Percentiles rank a stretch among this genome's conserved stretches.
Evolutionary conservation across 228 moss, liverwort and hornwort species (phyloP).

Genomic region (Sphagnum fallax): DNA sequence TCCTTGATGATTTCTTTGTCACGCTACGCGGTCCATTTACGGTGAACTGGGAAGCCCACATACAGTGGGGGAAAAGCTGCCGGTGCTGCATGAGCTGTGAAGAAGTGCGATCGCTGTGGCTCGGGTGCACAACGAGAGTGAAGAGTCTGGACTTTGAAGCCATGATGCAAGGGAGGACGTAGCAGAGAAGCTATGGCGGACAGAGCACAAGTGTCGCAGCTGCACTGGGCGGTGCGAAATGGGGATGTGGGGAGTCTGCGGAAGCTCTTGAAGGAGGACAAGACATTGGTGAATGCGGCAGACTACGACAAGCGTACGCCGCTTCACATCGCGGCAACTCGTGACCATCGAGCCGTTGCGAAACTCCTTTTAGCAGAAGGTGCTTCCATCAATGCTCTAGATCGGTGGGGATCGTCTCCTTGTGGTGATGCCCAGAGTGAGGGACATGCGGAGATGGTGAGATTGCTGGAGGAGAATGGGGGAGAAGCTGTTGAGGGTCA

Average conservation of each 20-base stretch:
- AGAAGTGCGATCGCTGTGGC: no score
- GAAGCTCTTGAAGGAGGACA: constrained; percentile 36
- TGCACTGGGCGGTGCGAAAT: constrained; percentile 46
- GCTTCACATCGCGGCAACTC: constrained; percentile 67
- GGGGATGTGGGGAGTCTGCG: constrained; percentile 37
- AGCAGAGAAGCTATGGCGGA: constrained; percentile 11
- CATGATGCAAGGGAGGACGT: no score
- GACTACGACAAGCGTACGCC: constrained; percentile 85
- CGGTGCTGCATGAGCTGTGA: no score
- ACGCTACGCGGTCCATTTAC: no score
- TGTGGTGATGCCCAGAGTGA: constrained; percentile 47
- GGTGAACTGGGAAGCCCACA: no score
- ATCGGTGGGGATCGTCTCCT: constrained; percentile 78
- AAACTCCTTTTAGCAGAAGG: constrained; percentile 43
- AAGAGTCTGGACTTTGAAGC: no score
- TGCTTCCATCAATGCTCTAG: constrained; percentile 56
- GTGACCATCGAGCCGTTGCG: constrained; percentile 46
- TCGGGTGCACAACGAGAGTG: no score
- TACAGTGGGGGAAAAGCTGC: no score
- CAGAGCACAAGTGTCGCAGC: constrained; percentile 33
- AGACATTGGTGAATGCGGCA: constrained; percentile 30
- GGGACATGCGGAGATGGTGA: constrained; percentile 35
- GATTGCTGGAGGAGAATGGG: constrained; percentile 35
- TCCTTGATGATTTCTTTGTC: no score
- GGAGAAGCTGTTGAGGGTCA: constrained; percentile 30